A percentile compares a stretch with the other conserved stretches of the same genome.
Evolutionary conservation across 345 rosid genomes (phyloP).

Genomic region (Moricandia moricandioides): DNA sequence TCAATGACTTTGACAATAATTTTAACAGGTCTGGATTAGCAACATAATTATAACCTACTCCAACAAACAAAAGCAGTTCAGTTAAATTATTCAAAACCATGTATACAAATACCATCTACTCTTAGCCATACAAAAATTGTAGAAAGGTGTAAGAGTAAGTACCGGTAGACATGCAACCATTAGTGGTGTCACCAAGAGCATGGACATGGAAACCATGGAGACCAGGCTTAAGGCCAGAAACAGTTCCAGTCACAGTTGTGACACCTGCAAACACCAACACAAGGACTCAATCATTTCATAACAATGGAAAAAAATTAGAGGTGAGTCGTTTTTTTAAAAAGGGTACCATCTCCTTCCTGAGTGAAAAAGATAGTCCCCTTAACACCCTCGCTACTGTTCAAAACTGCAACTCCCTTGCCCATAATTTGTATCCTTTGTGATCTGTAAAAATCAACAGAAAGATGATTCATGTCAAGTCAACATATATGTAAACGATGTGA

Average conservation of each 20-base stretch:
- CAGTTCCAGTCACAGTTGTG: conserved; percentile 73
- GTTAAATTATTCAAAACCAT: neutral
- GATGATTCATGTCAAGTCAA: neutral
- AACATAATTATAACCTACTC: neutral
- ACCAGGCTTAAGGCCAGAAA: conserved; percentile 93
- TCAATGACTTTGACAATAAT: neutral
- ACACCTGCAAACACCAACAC: conserved; percentile 43
- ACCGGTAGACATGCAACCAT: conserved; percentile 99
- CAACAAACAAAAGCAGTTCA: neutral
- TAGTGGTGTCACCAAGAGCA: conserved; percentile 95
- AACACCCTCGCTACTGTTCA: conserved; percentile 72
- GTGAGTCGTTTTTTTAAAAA: neutral
- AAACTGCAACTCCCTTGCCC: conserved; percentile 87
- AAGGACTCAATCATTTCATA: neutral
- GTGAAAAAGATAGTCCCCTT: conserved; percentile 68
- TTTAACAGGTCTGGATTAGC: neutral
- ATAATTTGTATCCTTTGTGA: conserved; percentile 58
- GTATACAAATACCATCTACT: neutral
- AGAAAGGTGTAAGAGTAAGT: conserved; percentile 10
- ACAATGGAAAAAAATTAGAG: neutral
- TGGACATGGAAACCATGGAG: conserved; percentile 96
- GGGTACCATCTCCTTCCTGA: conserved; percentile 78
- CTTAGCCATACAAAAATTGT: neutral
- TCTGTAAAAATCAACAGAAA: conserved; percentile 40
- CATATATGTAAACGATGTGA: neutral